phyloP scores from a whole-genome alignment of 2,329 filamentous ascomycete genomes.

The Fusarium miscanthi region DNA sequence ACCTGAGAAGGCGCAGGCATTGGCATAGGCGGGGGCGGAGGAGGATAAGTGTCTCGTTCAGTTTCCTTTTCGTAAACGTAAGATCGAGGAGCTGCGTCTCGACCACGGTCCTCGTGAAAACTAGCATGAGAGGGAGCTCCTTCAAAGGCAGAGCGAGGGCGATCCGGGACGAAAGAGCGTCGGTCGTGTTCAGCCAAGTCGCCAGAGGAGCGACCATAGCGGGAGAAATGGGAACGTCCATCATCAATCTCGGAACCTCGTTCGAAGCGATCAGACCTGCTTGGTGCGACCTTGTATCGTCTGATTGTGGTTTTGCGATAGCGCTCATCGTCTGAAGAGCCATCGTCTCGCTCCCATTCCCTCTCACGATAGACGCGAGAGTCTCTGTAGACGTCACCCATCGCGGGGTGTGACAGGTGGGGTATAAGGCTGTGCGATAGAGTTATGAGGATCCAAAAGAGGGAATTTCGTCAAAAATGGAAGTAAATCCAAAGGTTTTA shows the following conservation, averaged over 20 bases:
- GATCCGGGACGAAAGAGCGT: conserved; percentile 59
- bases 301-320: conserved; percentile 61
- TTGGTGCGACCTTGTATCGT: conserved; percentile 63
- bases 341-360: conserved; percentile 48
- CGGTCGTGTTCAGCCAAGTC: conserved; percentile 58
- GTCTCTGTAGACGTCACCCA: conserved; percentile 51
- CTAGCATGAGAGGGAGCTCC: conserved; percentile 53
- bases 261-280: conserved; percentile 55
- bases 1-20: conserved; percentile 38
- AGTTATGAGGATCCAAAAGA: conserved; percentile 17
- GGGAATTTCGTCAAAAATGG: background rate
- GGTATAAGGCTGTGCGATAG: conserved; percentile 23
- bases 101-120: conserved; percentile 60
- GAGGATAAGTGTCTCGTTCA: conserved; percentile 40
- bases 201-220: conserved; percentile 52
- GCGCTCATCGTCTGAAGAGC: conserved; percentile 57
- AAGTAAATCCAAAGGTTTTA: conserved; percentile 3
- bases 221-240: conserved; percentile 58
- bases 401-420: conserved; percentile 43
- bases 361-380: conserved; percentile 52
- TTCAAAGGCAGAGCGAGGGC: conserved; percentile 64
- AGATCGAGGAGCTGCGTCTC: conserved; percentile 44
- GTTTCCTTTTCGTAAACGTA: conserved; percentile 41
- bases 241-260: conserved; percentile 58
- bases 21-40: conserved; percentile 38